A percentile compares a stretch with the other conserved stretches of the same genome.
Evolutionary conservation across 805 yeast genomes (phyloP).

Genomic region (Hanseniaspora lindneri): DNA sequence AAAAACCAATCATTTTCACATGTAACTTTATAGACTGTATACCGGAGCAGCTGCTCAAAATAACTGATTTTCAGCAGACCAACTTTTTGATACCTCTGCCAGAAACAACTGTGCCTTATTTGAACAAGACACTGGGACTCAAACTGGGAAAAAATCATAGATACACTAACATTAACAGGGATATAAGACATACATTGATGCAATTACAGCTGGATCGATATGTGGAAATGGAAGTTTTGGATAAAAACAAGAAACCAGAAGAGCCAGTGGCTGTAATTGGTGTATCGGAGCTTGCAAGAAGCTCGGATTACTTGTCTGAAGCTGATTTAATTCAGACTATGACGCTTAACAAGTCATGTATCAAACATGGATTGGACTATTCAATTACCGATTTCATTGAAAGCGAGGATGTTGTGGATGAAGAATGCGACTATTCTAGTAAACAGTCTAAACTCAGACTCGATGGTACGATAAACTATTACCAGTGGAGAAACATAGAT

Average conservation of each 20-base stretch:
- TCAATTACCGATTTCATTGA: slow-evolving; percentile 5
- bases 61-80: slow-evolving; percentile 35
- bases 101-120: slow-evolving; percentile 30
- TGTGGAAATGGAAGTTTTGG: slow-evolving; percentile 21
- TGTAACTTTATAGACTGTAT: slow-evolving; percentile 40
- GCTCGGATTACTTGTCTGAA: neutral
- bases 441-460: slow-evolving; percentile 4
- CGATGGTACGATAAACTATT: slow-evolving; percentile 8
- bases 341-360: neutral
- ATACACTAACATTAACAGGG: slow-evolving; percentile 28
- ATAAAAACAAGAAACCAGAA: neutral
- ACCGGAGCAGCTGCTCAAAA: slow-evolving; percentile 39
- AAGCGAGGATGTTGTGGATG: slow-evolving; percentile 5
- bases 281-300: neutral
- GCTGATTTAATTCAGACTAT: neutral
- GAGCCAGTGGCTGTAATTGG: neutral
- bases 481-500: neutral
- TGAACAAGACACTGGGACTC: slow-evolving; percentile 24
- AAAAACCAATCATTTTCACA: slow-evolving; percentile 61
- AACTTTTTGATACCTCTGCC: slow-evolving; percentile 27
- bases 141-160: slow-evolving; percentile 25
- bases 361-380: slow-evolving; percentile 7
- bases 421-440: neutral
- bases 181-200: slow-evolving; percentile 39
- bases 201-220: slow-evolving; percentile 32